phyloP scores from a whole-genome alignment of 75 land plant species.

The Picea glauca region DNA sequence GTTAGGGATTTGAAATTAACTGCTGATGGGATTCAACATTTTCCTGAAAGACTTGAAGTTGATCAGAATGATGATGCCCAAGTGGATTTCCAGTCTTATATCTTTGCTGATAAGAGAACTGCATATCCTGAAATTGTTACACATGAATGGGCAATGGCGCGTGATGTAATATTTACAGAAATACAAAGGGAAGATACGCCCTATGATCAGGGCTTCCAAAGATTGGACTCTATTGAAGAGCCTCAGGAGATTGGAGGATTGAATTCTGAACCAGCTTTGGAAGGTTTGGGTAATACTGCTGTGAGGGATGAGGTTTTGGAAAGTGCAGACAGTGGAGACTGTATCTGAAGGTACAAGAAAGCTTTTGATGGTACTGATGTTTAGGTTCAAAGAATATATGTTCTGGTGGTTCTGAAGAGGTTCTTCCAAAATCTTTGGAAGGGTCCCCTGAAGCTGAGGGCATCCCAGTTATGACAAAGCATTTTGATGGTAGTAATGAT shows the following conservation, averaged over 20 bases:
- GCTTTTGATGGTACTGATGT: neutral
- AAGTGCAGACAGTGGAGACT: neutral
- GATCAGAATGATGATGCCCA: neutral
- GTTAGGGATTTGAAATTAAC: neutral
- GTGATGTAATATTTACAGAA: neutral
- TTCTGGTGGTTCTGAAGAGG: neutral
- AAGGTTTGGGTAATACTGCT: neutral
- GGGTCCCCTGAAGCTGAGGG: neutral
- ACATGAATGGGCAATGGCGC: neutral
- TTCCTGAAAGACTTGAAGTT: neutral
- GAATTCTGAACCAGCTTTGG: neutral
- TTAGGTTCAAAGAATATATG: neutral
- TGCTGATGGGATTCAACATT: neutral
- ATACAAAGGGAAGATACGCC: neutral
- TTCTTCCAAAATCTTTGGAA: constrained; percentile 1
- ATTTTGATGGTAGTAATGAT: neutral
- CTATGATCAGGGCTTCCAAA: constrained; percentile 5
- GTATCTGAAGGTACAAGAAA: neutral
- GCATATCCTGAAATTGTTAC: constrained; percentile 4
- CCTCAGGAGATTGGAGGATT: neutral
- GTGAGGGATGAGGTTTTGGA: neutral
- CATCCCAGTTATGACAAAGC: neutral
- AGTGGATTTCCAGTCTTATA: neutral
- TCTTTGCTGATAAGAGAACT: constrained; percentile 1
- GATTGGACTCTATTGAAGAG: neutral